Evolutionary conservation across 140 eudicot genomes (phyloP).

Genomic region (Anethum foeniculum): DNA sequence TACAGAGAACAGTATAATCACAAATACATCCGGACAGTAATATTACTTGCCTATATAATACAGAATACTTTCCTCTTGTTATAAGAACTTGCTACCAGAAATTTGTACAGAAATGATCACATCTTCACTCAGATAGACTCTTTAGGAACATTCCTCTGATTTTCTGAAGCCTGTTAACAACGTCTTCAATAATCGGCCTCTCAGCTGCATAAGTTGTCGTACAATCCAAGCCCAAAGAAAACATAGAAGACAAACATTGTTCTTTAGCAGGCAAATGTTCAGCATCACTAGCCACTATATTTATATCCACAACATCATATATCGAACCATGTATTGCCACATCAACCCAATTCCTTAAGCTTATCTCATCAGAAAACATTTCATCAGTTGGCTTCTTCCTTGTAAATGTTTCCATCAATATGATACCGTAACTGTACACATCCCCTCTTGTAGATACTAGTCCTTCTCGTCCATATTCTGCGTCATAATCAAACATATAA

Average conservation of each 20-base stretch:
- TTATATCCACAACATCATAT: neutral
- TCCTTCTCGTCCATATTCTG: slow-evolving; percentile 12
- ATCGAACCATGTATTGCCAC: neutral
- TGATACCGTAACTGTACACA: neutral
- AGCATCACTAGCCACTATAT: neutral
- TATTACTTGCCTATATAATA: too few relatives aligned
- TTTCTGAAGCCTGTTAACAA: neutral
- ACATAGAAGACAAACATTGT: neutral
- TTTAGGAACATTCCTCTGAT: neutral
- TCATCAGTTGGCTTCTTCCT: slow-evolving; percentile 13
- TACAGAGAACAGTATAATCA: too few relatives aligned
- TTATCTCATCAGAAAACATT: neutral
- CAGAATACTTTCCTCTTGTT: too few relatives aligned
- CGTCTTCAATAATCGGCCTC: slow-evolving; percentile 2
- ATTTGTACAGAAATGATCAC: neutral
- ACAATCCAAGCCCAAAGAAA: slow-evolving; percentile 5
- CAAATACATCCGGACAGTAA: too few relatives aligned
- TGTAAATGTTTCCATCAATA: slow-evolving; percentile 11
- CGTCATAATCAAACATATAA: too few relatives aligned
- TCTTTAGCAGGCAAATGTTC: neutral
- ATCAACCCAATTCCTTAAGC: slow-evolving; percentile 1
- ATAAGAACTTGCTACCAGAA: too few relatives aligned
- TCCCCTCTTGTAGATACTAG: slow-evolving; percentile 1
- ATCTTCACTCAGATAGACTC: neutral
- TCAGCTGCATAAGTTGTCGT: neutral